Base-by-base conservation (phyloP, 2,329 filamentous ascomycete species). In the Ophiostoma sp. region DNA sequence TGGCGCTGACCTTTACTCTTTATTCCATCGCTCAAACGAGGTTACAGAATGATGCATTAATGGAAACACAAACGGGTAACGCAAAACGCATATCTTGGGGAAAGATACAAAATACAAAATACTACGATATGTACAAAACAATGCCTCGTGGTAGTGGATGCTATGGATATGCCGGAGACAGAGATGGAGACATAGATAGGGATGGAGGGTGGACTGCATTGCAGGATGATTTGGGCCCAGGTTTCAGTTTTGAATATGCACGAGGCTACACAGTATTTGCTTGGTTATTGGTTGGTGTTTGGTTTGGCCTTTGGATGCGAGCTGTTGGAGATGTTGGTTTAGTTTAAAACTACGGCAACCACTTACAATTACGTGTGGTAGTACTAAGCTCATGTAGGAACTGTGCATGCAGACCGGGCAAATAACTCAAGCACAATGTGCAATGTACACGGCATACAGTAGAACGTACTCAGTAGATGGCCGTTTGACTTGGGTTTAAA, bases 21-120 rank as follows among this genome's bases (percentile, higher is more conserved):
- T 20, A 48, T 48, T 20, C 6, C 52, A 57, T 31, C 11, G 4
- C 52, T 57, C 52, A 57, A 31, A 57, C 52, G 23, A 57, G 52
- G 52, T 57, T 57, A 57, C 52, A 57, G 52, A 57, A 57, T 57
- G 52, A 57, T 57, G 52, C 52, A 57, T n/a, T n/a, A 57, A 3
- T 15, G 17, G 52, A 57, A 54, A 57, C 52, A 27, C 52, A 57
- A 57, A 57, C n/a, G n/a, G 6, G 13, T 4, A 57, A 57, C 10
- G n/a, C 52, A 57, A 57, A 57, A 57, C 52, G 23, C 52, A 27
- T 11, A 13, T 13, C 39, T 41, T 41, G 27, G 27, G n/a, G n/a
- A n/a, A n/a, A n/a, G n/a, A n/a, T 31, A 39, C 36, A 13, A 11
- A 39, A 11, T 39, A 13, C 36, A 48, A 48, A 11, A 48, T 48